A percentile compares a stretch with the other conserved stretches of the same genome.
phyloP scores from a whole-genome alignment of 2,329 filamentous ascomycete genomes.

The Fusarium pseudoanthophilum region DNA sequence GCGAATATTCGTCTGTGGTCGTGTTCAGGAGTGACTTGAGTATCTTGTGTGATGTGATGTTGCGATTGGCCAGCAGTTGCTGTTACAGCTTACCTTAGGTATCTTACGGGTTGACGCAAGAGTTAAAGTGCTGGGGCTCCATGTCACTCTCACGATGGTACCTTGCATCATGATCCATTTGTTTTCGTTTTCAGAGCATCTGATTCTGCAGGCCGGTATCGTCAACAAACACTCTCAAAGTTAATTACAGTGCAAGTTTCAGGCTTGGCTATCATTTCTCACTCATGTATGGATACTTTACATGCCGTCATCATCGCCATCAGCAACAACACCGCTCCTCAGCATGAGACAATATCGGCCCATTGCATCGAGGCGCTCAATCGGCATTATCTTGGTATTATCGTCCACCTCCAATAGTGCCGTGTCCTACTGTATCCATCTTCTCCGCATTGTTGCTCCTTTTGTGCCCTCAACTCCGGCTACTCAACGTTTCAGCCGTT shows the following conservation, averaged over 20 bases:
- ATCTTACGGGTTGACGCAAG: neutral
- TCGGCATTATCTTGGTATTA: slow-evolving; percentile 7
- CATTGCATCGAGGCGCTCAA: slow-evolving; percentile 26
- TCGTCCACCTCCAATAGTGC: slow-evolving; percentile 2
- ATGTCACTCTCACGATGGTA: neutral
- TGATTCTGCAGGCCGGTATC: neutral
- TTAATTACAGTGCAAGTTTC: neutral
- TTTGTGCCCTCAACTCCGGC: neutral
- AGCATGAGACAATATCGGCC: slow-evolving; percentile 23
- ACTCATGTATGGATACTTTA: neutral
- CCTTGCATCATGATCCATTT: slow-evolving; percentile 12
- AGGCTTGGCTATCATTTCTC: neutral
- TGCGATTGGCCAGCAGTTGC: slow-evolving; percentile 20
- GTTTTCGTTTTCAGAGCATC: neutral
- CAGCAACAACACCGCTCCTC: neutral
- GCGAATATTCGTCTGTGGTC: neutral
- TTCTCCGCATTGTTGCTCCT: slow-evolving; percentile 12
- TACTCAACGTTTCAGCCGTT: neutral
- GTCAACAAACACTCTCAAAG: slow-evolving; percentile 5
- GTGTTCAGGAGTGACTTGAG: neutral
- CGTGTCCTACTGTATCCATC: slow-evolving; percentile 14
- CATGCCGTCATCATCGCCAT: neutral
- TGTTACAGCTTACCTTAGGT: neutral
- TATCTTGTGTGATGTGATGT: slow-evolving; percentile 2
- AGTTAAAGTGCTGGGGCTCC: neutral